phyloP scores from a whole-genome alignment of 202 grass and related monocot species.

The Elaeis oleifera region DNA sequence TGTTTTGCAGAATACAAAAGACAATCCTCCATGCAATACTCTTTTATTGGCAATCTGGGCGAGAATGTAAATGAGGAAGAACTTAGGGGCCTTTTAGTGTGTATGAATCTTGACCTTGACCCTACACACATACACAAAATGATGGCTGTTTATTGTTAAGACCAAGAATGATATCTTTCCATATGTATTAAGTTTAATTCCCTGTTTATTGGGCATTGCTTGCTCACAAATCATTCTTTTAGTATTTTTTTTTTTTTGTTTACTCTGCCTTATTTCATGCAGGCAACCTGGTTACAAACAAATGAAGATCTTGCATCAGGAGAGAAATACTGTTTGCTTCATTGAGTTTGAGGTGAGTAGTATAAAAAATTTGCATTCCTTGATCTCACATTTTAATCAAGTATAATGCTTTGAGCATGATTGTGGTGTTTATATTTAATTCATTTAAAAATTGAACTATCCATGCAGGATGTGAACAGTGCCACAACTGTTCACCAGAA shows the following conservation, averaged over 20 bases:
- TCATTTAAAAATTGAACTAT: too few species aligned
- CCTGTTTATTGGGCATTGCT: background rate
- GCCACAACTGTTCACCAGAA: conserved; percentile 78
- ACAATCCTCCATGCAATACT: conserved; percentile 97
- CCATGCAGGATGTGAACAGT: conserved; percentile 51
- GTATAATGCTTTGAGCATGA: too few species aligned
- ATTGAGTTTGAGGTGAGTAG: conserved; percentile 80
- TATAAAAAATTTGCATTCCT: too few species aligned
- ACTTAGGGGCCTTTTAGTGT: conserved; percentile 66
- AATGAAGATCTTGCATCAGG: conserved; percentile 95
- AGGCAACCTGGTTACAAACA: conserved; percentile 97
- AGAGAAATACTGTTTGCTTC: conserved; percentile 99
- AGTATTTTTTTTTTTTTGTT: background rate
- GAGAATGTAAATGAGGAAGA: conserved; percentile 99
- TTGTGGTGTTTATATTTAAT: too few species aligned
- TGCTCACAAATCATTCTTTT: conserved; percentile 10
- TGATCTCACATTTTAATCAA: too few species aligned
- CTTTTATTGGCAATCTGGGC: conserved; percentile 97
- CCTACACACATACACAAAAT: too few species aligned
- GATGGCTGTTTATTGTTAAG: too few species aligned
- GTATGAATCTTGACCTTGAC: conserved; percentile 41
- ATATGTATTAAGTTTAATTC: background rate
- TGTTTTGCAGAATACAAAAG: conserved; percentile 85
- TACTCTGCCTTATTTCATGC: conserved; percentile 1
- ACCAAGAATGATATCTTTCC: background rate